Evolutionary conservation across 441 rosid genomes (phyloP).

Genomic region (Croton setiger): DNA sequence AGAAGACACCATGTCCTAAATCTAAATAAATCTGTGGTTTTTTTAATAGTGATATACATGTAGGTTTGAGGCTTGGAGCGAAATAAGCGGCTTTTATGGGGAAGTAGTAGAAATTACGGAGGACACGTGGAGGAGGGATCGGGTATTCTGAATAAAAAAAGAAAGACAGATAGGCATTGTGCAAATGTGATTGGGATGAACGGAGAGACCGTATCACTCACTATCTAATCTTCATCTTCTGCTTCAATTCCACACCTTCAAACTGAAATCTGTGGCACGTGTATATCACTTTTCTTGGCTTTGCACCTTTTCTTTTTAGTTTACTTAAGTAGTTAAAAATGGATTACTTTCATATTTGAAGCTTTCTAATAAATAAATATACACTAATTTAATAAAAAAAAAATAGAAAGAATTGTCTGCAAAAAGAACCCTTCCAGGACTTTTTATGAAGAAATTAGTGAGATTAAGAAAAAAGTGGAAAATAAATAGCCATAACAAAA

Average conservation of each 20-base stretch:
- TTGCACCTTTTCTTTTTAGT: neutral
- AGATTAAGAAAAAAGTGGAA: too few relatives aligned
- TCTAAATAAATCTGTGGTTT: neutral
- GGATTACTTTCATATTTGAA: too few relatives aligned
- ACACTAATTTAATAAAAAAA: too few relatives aligned
- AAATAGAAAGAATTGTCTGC: too few relatives aligned
- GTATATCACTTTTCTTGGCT: neutral
- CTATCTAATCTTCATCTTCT: neutral
- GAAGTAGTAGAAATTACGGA: neutral
- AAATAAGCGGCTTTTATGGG: neutral
- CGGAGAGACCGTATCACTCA: neutral
- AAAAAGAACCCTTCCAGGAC: too few relatives aligned
- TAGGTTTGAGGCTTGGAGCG: too few relatives aligned
- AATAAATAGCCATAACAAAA: neutral
- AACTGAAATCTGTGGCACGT: neutral
- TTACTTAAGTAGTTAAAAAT: too few relatives aligned
- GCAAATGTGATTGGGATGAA: neutral
- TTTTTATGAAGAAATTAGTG: too few relatives aligned
- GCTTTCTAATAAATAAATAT: too few relatives aligned
- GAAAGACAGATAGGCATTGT: neutral
- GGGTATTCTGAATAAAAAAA: neutral
- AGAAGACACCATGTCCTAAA: conserved; percentile 11
- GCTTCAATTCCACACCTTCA: neutral
- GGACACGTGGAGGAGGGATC: conserved; percentile 12
- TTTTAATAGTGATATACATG: too few relatives aligned